These are phyloP conservation scores for Fusarium xyrophilum DNA, from an alignment of 2,329 filamentous ascomycete genomes.

Conservation along the genomic window DNA sequence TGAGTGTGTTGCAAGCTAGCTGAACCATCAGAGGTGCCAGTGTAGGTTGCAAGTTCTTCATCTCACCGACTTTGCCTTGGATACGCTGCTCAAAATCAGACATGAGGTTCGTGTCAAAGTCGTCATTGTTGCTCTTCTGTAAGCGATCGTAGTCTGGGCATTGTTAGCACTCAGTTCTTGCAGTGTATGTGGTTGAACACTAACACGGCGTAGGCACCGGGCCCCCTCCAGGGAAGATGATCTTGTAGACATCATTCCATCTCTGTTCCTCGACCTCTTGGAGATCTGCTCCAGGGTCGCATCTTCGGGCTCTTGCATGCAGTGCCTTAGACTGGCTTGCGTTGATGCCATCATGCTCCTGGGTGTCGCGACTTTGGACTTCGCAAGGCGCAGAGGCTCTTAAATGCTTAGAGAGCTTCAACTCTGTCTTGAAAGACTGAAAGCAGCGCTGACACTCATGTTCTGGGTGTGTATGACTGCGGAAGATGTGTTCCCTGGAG, in stretches of 20 bases:
- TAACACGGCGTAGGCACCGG: constrained; percentile 21
- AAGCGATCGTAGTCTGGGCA: constrained; percentile 8
- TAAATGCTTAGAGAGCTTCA: not conserved
- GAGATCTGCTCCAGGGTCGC: not conserved
- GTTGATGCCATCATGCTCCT: constrained; percentile 14
- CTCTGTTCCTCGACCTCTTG: constrained; percentile 19
- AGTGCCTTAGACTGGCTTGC: constrained; percentile 5
- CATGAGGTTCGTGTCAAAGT: not conserved
- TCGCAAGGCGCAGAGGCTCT: constrained; percentile 6
- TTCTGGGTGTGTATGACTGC: constrained; percentile 12
- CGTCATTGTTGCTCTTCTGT: not conserved
- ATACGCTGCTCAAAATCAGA: constrained; percentile 3
- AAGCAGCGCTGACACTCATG: constrained; percentile 24
- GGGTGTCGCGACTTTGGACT: not conserved
- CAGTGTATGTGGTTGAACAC: not conserved
- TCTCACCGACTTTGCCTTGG: not conserved
- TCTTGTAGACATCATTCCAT: constrained; percentile 19
- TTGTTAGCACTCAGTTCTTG: not conserved
- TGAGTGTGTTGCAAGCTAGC: not conserved
- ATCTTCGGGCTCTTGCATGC: not conserved
- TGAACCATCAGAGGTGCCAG: not conserved
- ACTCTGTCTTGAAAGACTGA: not conserved
- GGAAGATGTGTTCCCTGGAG: constrained; percentile 24
- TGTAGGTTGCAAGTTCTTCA: not conserved
- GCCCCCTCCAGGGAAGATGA: constrained; percentile 23